These are phyloP conservation scores for Calycina herbarum DNA, from an alignment of 2,329 filamentous ascomycete species.

Conservation along the genomic window DNA sequence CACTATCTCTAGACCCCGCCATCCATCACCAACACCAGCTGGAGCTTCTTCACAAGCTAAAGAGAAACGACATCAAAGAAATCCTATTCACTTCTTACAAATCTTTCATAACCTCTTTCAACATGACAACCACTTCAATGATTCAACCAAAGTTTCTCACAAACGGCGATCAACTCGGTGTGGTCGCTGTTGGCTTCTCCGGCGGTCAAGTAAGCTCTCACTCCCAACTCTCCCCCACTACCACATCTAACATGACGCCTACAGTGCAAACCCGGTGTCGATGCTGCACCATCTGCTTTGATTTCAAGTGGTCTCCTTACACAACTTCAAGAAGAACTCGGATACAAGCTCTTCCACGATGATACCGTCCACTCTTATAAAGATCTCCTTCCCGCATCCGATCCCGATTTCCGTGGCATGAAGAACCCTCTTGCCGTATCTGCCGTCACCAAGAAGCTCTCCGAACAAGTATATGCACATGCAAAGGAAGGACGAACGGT, in stretches of 20 bases:
- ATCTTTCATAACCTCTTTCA: conserved; percentile 13
- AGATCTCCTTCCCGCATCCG: conserved; percentile 66
- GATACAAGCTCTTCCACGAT: conserved; percentile 86
- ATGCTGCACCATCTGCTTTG: conserved; percentile 84
- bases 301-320: conserved; percentile 84
- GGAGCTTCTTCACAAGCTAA: background rate
- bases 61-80: background rate
- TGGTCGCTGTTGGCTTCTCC: conserved; percentile 94
- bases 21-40: background rate
- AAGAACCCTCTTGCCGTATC: conserved; percentile 88
- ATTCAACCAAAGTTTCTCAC: conserved; percentile 69
- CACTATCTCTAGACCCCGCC: conserved; percentile 2
- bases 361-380: conserved; percentile 78
- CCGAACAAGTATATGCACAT: conserved; percentile 83
- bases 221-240: background rate
- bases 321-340: conserved; percentile 80
- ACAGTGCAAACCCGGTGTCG: conserved; percentile 87
- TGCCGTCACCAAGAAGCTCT: conserved; percentile 77
- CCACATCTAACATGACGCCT: conserved; percentile 23
- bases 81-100: background rate
- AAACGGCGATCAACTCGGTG: conserved; percentile 75
- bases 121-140: conserved; percentile 38
- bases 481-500: conserved; percentile 82
- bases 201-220: conserved; percentile 76
- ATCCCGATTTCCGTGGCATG: conserved; percentile 87